phyloP scores from a whole-genome alignment of 495 filamentous ascomycete species.

The Corynascus novoguineensis region DNA sequence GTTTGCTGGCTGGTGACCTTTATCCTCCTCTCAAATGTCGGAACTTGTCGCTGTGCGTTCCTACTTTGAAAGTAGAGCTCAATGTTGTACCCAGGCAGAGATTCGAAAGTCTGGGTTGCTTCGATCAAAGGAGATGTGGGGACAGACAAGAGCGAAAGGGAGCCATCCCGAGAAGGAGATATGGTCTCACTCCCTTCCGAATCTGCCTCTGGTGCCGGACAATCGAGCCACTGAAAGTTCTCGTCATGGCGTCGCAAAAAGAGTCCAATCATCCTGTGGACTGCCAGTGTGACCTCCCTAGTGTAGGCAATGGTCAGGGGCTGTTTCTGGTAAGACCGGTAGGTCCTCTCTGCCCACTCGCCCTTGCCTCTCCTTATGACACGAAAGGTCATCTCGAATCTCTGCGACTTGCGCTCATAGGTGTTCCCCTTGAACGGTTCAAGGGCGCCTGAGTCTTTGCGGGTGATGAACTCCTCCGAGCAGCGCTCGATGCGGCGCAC shows the following conservation, averaged over 20 bases:
- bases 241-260: conserved; percentile 42
- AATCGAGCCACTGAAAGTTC: conserved; percentile 40
- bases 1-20: conserved; percentile 37
- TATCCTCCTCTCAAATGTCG: conserved; percentile 26
- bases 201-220: conserved; percentile 31
- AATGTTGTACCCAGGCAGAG: conserved; percentile 41
- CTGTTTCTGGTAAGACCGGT: conserved; percentile 43
- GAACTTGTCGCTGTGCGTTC: conserved; percentile 29
- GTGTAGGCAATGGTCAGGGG: conserved; percentile 35
- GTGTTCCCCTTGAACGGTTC: conserved; percentile 33
- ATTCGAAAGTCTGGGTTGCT: conserved; percentile 38
- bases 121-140: conserved; percentile 40
- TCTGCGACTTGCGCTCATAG: conserved; percentile 35
- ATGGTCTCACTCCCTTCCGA: conserved; percentile 27
- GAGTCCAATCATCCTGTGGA: conserved; percentile 42
- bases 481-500: conserved; percentile 45
- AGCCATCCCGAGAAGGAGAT: conserved; percentile 28
- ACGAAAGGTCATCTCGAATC: conserved; percentile 42
- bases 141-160: conserved; percentile 35
- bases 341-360: conserved; percentile 40
- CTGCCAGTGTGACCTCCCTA: conserved; percentile 39
- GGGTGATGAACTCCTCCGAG: conserved; percentile 43
- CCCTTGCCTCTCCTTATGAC: conserved; percentile 35
- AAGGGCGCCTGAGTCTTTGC: conserved; percentile 43
- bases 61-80: conserved; percentile 36